phyloP scores from a whole-genome alignment of 345 rosid species.

The Dipteronia dyeriana region DNA sequence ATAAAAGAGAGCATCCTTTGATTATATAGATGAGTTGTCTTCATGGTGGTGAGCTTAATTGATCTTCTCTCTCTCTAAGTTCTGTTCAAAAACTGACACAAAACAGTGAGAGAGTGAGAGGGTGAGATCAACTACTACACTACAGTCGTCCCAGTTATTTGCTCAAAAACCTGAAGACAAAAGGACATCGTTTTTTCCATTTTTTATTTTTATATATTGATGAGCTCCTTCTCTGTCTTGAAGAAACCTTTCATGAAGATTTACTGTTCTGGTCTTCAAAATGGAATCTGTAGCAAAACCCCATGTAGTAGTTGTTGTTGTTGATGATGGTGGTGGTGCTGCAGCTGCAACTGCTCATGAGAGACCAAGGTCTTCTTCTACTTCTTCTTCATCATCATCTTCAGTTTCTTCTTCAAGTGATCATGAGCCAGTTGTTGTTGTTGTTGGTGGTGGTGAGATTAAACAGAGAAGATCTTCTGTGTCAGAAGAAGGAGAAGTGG shows the following conservation, averaged over 20 bases:
- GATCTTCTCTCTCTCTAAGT: conserved; percentile 17
- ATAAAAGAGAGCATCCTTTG: not conserved
- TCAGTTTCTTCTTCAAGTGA: conserved; percentile 28
- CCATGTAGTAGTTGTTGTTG: conserved; percentile 31
- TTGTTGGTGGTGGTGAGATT: conserved; percentile 26
- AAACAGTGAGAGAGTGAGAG: conserved; percentile 10
- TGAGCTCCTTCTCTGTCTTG: conserved; percentile 25
- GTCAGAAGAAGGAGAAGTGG: conserved; percentile 42
- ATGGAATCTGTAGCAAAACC: conserved; percentile 50
- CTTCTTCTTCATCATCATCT: conserved; percentile 22
- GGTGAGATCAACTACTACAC: conserved; percentile 13
- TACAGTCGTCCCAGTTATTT: conserved; percentile 9
- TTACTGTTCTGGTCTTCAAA: conserved; percentile 34
- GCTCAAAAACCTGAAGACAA: not conserved
- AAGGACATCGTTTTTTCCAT: not conserved
- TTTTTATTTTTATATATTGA: conserved; percentile 22
- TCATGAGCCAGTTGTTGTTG: not conserved
- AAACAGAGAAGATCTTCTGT: conserved; percentile 57
- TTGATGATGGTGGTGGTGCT: conserved; percentile 5
- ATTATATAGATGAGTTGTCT: not conserved
- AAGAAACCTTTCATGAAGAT: conserved; percentile 53
- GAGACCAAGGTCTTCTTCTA: conserved; percentile 26
- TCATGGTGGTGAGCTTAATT: conserved; percentile 2
- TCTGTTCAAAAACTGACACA: conserved; percentile 30
- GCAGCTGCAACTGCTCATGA: conserved; percentile 19